phyloP scores from a whole-genome alignment of 176 grass and related monocot genomes.

The Secale cereale region DNA sequence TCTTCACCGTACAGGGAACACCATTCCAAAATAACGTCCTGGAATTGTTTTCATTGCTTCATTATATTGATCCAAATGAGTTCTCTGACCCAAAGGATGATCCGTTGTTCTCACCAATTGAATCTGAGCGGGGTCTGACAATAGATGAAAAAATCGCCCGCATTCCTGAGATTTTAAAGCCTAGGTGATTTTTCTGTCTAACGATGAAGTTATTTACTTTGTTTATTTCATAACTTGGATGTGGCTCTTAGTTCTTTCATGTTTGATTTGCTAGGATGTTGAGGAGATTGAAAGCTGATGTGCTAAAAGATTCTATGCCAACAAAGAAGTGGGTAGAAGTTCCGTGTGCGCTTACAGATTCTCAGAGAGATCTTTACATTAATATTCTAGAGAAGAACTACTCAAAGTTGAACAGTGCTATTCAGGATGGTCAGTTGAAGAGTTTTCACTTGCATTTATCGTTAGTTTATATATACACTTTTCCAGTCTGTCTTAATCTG shows the following conservation, averaged over 20 bases:
- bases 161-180: constrained; percentile 67
- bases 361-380: constrained; percentile 69
- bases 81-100: constrained; percentile 60
- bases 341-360: constrained; percentile 60
- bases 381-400: constrained; percentile 72
- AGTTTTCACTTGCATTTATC: not conserved
- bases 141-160: constrained; percentile 47
- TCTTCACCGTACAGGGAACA: constrained; percentile 43
- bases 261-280: constrained; percentile 56
- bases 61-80: constrained; percentile 65
- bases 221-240: constrained; percentile 1
- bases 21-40: constrained; percentile 55
- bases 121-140: constrained; percentile 25
- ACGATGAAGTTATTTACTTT: not conserved
- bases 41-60: constrained; percentile 73
- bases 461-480: not conserved
- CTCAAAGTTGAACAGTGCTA: constrained; percentile 52
- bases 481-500: not conserved
- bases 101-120: constrained; percentile 40
- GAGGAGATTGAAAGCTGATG: constrained; percentile 61
- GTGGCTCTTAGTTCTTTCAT: constrained; percentile 24
- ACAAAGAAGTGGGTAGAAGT: constrained; percentile 78
- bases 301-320: constrained; percentile 54
- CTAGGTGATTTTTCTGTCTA: constrained; percentile 36
- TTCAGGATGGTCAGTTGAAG: constrained; percentile 40